Conservation (phyloP, 257 asterid species). For the Solanum arcanum region DNA sequence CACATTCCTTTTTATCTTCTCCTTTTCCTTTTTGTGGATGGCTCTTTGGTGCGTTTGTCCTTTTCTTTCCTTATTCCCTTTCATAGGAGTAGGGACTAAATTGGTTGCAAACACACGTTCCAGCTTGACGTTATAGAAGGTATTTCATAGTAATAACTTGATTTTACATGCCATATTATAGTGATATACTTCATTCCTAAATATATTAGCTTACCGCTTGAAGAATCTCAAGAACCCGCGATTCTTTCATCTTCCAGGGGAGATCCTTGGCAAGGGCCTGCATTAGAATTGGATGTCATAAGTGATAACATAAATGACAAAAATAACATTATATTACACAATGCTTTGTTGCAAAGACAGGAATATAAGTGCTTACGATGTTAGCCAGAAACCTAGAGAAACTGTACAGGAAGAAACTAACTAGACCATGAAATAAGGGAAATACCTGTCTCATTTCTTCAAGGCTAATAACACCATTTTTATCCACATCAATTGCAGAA, state of each 20-base stretch:
- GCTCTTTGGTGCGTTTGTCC: neutral
- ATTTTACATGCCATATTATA: neutral
- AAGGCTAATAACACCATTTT: conserved; percentile 88
- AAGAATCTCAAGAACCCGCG: conserved; percentile 88
- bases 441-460: conserved; percentile 98
- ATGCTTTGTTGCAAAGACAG: neutral
- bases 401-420: neutral
- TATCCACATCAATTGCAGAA: conserved; percentile 93
- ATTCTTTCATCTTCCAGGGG: conserved; percentile 97
- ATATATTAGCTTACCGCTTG: conserved; percentile 64
- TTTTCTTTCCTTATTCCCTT: neutral
- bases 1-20: neutral
- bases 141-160: neutral
- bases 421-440: neutral
- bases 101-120: neutral
- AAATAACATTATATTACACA: neutral
- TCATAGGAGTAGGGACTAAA: neutral
- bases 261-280: conserved; percentile 97
- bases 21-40: neutral
- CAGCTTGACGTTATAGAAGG: neutral
- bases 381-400: neutral
- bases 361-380: neutral
- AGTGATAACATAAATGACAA: neutral
- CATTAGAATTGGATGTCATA: neutral
- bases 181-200: neutral